A percentile compares a stretch with the other conserved stretches of the same genome.
phyloP scores from a whole-genome alignment of 768 basidiomycete species.

The Cystobasidium ongulense region DNA sequence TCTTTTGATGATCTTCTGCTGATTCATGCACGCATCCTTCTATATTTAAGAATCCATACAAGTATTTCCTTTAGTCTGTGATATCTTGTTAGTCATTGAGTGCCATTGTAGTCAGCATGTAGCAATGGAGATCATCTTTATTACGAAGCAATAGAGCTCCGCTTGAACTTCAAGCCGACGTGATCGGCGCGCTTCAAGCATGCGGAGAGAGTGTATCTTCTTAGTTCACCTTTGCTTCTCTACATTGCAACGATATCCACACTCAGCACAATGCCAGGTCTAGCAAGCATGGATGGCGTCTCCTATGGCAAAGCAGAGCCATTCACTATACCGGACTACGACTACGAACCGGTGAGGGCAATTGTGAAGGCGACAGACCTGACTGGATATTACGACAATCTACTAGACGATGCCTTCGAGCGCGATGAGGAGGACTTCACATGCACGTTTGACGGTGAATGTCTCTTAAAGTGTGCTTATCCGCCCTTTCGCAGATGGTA shows the following conservation, averaged over 20 bases:
- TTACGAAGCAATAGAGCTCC: no score
- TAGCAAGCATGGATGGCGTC: conserved; percentile 1
- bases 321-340: conserved; percentile 17
- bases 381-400: conserved; percentile 15
- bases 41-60: conserved; percentile 17
- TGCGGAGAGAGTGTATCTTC: no score
- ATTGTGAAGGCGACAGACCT: conserved; percentile 10
- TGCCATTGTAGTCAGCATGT: background rate
- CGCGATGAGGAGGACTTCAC: conserved; percentile 21
- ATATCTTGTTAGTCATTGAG: background rate
- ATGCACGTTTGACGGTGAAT: background rate
- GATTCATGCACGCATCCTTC: background rate
- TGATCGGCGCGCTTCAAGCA: no score
- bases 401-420: conserved; percentile 14
- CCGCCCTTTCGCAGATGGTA: background rate
- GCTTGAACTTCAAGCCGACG: no score
- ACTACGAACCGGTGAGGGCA: conserved; percentile 8
- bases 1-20: background rate
- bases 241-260: no score
- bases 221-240: no score
- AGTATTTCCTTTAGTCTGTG: conserved; percentile 16
- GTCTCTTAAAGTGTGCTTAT: background rate
- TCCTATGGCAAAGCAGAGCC: conserved; percentile 10
- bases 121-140: no score
- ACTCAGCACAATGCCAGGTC: background rate